Evolutionary conservation across 306 rosid genomes (phyloP), one percentile per base, ranked within the genome.

Genomic region (Prunus mongolica): DNA sequence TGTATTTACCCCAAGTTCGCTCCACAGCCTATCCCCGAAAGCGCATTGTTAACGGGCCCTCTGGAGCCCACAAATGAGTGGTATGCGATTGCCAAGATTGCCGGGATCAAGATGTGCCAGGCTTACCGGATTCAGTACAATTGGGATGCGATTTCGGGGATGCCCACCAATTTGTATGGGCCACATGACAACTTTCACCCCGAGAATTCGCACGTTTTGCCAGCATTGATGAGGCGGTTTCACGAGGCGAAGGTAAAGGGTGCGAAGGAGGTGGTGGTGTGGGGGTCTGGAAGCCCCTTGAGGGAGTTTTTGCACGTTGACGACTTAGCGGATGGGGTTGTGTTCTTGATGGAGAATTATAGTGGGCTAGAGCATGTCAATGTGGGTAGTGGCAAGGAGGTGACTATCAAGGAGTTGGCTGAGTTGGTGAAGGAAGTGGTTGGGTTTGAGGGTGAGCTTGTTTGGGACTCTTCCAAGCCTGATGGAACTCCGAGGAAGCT

Each of bases 41-140:
- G 72, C 27, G 92, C 97, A 19, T 81, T 95, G 80, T 89, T 95
- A 56, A 91, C 97, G 19, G 95, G 93, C 8, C 93, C 92, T 1
- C 83, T 95, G 32, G 97, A 95, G 89, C 97, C 99, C 51, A 95
- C 99, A 34, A 95, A 95, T 76, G 97, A 95, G 82, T 90, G 99
- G 97, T 95, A 95, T 50, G 97, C 99, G 0, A 83, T 92, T 51
- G 99, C 99, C 47, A 95, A 95, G 93, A 95, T 95, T 22, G 88
- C 99, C 4, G 97, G 97, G 52, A 92, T 95, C 87, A 95, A 95
- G 84, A 92, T 90, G 99, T 95, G 97, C 69, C 97, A 92, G 75
- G 97, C 97, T 3, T 95, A 90, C 57, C 89, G 96, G 69, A 90
- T 95, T 79, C 97, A 95, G 73, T 71, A 88, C 80, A 80, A 78